A percentile compares a stretch with the other conserved stretches of the same genome.
phyloP scores from a whole-genome alignment of 805 yeast species.

The Wickerhamia fluorescens region DNA sequence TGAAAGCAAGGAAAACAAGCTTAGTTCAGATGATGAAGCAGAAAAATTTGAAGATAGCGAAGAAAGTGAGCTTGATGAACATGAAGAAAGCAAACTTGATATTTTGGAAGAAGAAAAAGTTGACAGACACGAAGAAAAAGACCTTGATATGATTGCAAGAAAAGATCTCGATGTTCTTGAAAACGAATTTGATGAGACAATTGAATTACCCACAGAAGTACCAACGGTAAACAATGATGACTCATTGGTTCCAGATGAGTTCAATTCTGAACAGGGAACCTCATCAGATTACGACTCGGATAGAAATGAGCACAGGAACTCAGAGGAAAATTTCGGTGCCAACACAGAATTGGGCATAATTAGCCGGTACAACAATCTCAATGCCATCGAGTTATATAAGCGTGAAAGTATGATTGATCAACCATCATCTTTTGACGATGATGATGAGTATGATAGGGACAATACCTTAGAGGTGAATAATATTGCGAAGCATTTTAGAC shows the following conservation, averaged over 20 bases:
- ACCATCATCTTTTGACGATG: conserved; percentile 4
- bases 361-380: conserved; percentile 11
- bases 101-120: too few relatives aligned
- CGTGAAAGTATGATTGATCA: conserved; percentile 4
- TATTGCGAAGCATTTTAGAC: conserved; percentile 21
- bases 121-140: background rate
- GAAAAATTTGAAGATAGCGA: background rate
- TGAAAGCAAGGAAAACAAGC: too few relatives aligned
- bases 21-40: too few relatives aligned
- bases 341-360: conserved; percentile 14
- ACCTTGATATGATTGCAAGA: background rate
- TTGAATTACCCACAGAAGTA: too few relatives aligned
- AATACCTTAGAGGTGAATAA: conserved; percentile 15
- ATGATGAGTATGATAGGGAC: conserved; percentile 16
- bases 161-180: too few relatives aligned
- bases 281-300: conserved; percentile 2
- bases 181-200: too few relatives aligned
- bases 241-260: conserved; percentile 1
- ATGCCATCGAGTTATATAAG: conserved; percentile 19
- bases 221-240: conserved; percentile 1
- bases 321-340: conserved; percentile 2
- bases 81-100: background rate
- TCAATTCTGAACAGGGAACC: too few relatives aligned
- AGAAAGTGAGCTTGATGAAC: too few relatives aligned
- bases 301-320: background rate